Base-by-base conservation (phyloP, 2,329 filamentous ascomycete species). In the Sclerotinia trifoliorum region DNA sequence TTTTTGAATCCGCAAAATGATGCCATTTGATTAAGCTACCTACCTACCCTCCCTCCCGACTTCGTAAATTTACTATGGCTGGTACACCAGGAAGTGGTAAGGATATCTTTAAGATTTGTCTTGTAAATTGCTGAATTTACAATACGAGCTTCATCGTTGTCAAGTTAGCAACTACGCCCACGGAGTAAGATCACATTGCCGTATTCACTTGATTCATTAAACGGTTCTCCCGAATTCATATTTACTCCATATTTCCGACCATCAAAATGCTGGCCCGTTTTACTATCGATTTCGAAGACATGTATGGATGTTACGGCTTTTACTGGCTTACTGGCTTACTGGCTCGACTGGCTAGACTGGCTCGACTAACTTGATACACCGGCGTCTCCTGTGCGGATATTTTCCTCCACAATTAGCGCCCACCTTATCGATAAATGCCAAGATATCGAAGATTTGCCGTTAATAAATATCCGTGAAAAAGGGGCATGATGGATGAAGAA, bases 121-220 rank as follows among this genome's bases (percentile, higher is more conserved):
- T n/a, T 35, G 2, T 49, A 61, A 49, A 61, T 61, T 61, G 44
- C 26, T 48, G 11, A 35, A 35, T 48, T 35, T 35, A 11, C 58
- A 61, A 61, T 61, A 61, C 58, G 58, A 61, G 58, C 44, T 49
- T 49, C 44, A 35, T 21, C 58, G 26, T 19, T 15, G 26, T 49
- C 26, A 11, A 61, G 35, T 49, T 35, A 11, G 19, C 58, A 24
- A 61, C 32, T 61, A 21, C 10, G 19, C 24, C 21, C 35, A 10
- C 7, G 1, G 35, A 35, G 35, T 21, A 49, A 61, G 13, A 61
- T 24, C 10, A 49, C 26, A 15, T 24, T 49, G 7, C 29, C 44
- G 44, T 61, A 35, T 61, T 48, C 44, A 24, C 19, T 61, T 24
- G 11, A 32, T 19, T 46, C 1, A 60, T 60, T 46, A 21, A 32